Evolutionary conservation across 345 rosid species (phyloP).

Genomic region (Mangifera indica): DNA sequence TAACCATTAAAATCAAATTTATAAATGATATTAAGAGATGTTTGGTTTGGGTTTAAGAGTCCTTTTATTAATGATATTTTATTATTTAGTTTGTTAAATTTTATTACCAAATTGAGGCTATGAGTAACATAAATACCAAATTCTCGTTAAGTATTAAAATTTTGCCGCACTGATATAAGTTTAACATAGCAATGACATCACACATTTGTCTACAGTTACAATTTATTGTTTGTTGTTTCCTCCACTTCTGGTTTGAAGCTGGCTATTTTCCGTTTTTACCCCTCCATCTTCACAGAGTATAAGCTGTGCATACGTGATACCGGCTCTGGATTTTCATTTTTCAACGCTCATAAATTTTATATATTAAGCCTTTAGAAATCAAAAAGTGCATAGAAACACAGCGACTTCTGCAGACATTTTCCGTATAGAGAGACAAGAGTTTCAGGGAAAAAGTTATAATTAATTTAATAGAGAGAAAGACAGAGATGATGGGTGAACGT

Average conservation of each 20-base stretch:
- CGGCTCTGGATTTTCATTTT: background rate
- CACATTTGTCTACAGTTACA: background rate
- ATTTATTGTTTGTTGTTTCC: no score
- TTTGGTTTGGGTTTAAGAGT: no score
- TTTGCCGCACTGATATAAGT: no score
- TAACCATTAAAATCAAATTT: no score
- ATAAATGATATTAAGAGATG: no score
- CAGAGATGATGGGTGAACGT: slow-evolving; percentile 22
- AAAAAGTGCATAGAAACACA: background rate
- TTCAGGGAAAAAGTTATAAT: background rate
- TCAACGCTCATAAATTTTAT: background rate
- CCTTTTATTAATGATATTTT: no score
- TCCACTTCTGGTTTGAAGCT: no score
- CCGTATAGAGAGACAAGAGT: background rate
- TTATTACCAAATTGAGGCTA: no score
- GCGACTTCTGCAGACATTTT: slow-evolving; percentile 3
- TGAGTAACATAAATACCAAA: no score
- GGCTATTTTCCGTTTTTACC: background rate
- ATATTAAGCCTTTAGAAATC: background rate
- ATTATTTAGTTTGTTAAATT: no score
- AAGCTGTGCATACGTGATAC: background rate
- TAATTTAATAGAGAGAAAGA: background rate
- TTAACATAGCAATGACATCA: no score
- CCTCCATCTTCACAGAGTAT: background rate
- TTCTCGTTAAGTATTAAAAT: no score